phyloP scores from a whole-genome alignment of 305 asterid species.

The Caryopteris hybrid region DNA sequence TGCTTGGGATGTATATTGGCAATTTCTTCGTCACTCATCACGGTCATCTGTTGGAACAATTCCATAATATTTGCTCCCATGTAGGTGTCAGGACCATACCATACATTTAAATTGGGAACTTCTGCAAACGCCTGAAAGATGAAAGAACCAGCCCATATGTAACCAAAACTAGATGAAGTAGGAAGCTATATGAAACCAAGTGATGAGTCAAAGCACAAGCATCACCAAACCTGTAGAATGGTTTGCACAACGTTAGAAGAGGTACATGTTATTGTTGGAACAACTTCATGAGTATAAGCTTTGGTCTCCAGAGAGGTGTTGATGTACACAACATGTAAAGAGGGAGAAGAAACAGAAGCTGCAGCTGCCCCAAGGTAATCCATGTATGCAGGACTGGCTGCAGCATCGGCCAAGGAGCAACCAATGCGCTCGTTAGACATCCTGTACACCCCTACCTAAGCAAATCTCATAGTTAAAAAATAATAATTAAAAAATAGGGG shows the following conservation, averaged over 20 bases:
- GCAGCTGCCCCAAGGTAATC: slow-evolving; percentile 68
- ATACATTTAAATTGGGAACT: slow-evolving; percentile 63
- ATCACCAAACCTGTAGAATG: slow-evolving; percentile 65
- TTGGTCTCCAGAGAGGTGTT: slow-evolving; percentile 93
- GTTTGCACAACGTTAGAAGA: slow-evolving; percentile 94
- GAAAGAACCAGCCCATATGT: slow-evolving; percentile 1
- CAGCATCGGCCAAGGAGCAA: slow-evolving; percentile 98
- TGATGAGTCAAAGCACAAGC: not conserved
- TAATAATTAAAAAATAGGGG: too few species aligned
- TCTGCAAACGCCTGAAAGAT: slow-evolving; percentile 76
- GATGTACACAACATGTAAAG: slow-evolving; percentile 90
- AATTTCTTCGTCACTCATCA: slow-evolving; percentile 89
- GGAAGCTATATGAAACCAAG: slow-evolving; percentile 8
- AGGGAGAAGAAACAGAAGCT: slow-evolving; percentile 68
- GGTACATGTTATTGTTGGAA: slow-evolving; percentile 95
- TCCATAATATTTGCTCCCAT: slow-evolving; percentile 96
- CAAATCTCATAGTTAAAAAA: slow-evolving; percentile 10
- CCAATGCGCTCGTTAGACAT: slow-evolving; percentile 86
- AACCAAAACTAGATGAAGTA: too few species aligned
- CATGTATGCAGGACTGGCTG: slow-evolving; percentile 76
- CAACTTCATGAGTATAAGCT: slow-evolving; percentile 89
- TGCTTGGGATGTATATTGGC: slow-evolving; percentile 75
- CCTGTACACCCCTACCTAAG: slow-evolving; percentile 90
- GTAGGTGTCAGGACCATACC: slow-evolving; percentile 97
- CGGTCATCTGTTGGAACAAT: slow-evolving; percentile 73